phyloP scores from a whole-genome alignment of 306 rosid species.

The Gillenia trifoliata region DNA sequence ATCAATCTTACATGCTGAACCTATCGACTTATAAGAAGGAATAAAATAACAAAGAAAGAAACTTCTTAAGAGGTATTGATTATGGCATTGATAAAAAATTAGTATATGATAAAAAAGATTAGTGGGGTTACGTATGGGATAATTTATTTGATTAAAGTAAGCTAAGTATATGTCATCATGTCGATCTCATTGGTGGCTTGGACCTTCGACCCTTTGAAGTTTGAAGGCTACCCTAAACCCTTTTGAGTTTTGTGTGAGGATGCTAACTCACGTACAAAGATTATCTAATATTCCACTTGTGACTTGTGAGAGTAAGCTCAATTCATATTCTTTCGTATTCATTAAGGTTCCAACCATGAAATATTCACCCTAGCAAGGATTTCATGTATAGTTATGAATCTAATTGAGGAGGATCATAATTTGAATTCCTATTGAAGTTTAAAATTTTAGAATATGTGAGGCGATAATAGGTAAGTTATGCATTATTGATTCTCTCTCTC shows the following conservation, averaged over 20 bases:
- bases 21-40: neutral
- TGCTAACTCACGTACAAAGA: neutral
- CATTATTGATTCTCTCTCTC: too few relatives aligned
- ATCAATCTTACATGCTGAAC: neutral
- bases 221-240: neutral
- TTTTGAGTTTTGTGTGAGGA: neutral
- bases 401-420: too few relatives aligned
- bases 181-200: neutral
- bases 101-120: neutral
- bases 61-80: neutral
- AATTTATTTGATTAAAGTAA: neutral
- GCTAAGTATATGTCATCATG: neutral
- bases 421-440: too few relatives aligned
- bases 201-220: too few relatives aligned
- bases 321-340: too few relatives aligned
- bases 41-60: neutral
- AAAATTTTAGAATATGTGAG: too few relatives aligned
- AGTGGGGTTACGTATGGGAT: neutral
- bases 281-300: neutral
- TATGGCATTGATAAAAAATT: neutral
- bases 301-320: neutral
- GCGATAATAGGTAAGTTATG: too few relatives aligned
- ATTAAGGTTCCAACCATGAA: too few relatives aligned
- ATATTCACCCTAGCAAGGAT: too few relatives aligned
- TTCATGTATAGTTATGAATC: too few relatives aligned